Evolutionary conservation across 768 basidiomycete species (phyloP).

Genomic region (Ramaria rubella): DNA sequence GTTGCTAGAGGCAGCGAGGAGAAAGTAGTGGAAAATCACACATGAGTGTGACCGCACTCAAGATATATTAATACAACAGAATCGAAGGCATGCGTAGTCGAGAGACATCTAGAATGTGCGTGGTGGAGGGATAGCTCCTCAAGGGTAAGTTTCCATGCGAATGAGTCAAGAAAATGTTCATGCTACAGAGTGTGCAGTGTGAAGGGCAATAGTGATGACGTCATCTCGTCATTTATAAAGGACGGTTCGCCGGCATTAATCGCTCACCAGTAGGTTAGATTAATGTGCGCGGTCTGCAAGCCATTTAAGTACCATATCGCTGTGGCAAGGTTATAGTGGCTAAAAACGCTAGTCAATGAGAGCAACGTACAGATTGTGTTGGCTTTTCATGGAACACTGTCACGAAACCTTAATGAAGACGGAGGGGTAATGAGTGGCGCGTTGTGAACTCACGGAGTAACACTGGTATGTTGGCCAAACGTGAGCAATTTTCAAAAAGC

Average conservation of each 20-base stretch:
- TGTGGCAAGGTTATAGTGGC: conserved; percentile 22
- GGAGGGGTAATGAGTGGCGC: neutral
- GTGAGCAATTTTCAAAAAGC: conserved; percentile 3
- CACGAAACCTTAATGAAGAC: neutral
- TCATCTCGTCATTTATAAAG: neutral
- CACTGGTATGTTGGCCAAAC: conserved; percentile 40
- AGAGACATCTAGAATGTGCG: neutral
- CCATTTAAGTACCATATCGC: conserved; percentile 88
- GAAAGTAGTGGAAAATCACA: neutral
- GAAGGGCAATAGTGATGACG: neutral
- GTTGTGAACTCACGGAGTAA: conserved; percentile 54
- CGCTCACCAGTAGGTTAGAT: conserved; percentile 8
- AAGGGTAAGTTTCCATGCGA: neutral
- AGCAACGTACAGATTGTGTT: conserved; percentile 74
- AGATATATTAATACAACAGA: conserved; percentile 1
- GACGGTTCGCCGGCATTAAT: neutral
- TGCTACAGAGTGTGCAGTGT: neutral
- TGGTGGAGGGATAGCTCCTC: neutral
- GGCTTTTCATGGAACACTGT: conserved; percentile 94
- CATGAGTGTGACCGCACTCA: neutral
- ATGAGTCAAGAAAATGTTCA: neutral
- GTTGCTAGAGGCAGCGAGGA: neutral
- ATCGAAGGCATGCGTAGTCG: neutral
- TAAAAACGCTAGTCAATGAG: neutral
- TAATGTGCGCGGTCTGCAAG: conserved; percentile 69